Conservation (phyloP, 164 flowering plant genomes). For the Stephania yunnanensis region DNA sequence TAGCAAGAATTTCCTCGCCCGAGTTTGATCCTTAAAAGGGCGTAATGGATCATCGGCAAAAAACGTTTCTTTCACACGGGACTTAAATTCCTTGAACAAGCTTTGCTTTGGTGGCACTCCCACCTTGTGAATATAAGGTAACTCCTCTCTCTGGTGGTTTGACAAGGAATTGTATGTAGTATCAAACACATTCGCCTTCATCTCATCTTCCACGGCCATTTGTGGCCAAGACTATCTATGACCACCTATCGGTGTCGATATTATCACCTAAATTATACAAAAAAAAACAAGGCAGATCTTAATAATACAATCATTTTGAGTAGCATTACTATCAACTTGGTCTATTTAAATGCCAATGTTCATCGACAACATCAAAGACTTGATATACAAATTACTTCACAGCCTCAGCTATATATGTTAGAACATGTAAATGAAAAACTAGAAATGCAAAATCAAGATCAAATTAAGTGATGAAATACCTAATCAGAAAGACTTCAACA, state of each 20-base stretch:
- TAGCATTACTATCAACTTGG: background rate
- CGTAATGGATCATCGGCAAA: conserved; percentile 76
- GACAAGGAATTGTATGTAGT: conserved; percentile 31
- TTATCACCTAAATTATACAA: conserved; percentile 16
- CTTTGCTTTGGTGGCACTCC: conserved; percentile 56
- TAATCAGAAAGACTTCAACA: background rate
- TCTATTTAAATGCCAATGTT: background rate
- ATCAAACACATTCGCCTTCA: conserved; percentile 33
- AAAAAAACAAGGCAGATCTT: background rate
- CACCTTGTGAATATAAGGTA: conserved; percentile 48
- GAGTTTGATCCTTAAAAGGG: conserved; percentile 60
- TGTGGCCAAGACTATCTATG: background rate
- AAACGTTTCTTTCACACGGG: conserved; percentile 53
- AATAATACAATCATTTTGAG: conserved; percentile 4
- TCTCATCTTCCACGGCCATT: conserved; percentile 34
- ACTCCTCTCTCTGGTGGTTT: conserved; percentile 10
- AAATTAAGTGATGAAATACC: background rate
- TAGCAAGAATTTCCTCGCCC: conserved; percentile 43
- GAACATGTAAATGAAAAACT: background rate
- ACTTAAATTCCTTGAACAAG: conserved; percentile 41
- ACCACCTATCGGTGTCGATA: background rate
- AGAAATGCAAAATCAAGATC: background rate
- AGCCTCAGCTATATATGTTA: background rate
- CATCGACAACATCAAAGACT: background rate
- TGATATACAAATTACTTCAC: background rate